A percentile compares a stretch with the other conserved stretches of the same genome.
Conservation (phyloP, 805 yeast genomes). For the Hanseniaspora taiwanica region DNA sequence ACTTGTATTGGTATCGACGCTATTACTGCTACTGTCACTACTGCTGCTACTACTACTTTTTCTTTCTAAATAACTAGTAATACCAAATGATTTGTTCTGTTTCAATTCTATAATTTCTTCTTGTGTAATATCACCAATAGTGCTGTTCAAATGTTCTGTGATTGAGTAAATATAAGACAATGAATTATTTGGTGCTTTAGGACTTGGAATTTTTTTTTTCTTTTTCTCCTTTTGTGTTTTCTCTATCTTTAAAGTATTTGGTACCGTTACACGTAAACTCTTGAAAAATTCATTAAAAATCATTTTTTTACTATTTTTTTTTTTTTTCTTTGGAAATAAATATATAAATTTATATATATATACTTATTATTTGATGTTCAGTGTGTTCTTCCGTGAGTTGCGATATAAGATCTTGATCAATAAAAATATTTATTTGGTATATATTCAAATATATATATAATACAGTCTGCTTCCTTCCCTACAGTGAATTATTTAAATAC, state of each 20-base stretch:
- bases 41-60: background rate
- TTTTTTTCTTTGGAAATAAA: background rate
- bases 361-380: slow-evolving; percentile 13
- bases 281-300: background rate
- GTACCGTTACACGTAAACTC: background rate
- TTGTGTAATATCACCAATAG: background rate
- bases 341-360: background rate
- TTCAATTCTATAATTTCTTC: background rate
- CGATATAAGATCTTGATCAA: no score
- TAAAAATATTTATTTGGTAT: no score
- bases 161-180: background rate
- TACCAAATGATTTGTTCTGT: no score
- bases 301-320: background rate
- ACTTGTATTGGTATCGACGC: no score
- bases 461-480: no score
- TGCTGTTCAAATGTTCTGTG: background rate
- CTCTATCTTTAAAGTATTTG: background rate
- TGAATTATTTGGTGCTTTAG: slow-evolving; percentile 1
- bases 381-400: no score
- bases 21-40: background rate
- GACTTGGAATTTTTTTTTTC: background rate
- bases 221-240: background rate
- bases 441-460: no score
- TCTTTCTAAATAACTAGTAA: no score
- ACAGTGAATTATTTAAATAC: no score